Evolutionary conservation across 257 asterid species (phyloP), one percentile per base, ranked within the genome.

Genomic region (Lycium barbarum): DNA sequence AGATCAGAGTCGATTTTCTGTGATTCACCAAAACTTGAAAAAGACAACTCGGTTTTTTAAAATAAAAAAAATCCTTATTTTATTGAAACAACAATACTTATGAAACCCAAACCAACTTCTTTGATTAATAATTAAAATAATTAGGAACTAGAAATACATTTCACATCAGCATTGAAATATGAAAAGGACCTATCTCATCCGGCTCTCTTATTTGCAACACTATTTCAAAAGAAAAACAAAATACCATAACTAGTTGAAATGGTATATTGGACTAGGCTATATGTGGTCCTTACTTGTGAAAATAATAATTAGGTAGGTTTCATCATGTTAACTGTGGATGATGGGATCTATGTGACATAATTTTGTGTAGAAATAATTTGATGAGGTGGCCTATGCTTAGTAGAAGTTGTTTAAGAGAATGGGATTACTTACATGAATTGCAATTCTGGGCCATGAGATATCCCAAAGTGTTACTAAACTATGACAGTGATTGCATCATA

Each of bases 301-400:
- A 74, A 47, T 2, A n/a, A 20, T 2, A 13, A 5, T 36, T 14
- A 2, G 51, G 22, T 58, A 11, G 74, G 54, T 5, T 26, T n/a
- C 45, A 49, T 67, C 20, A 82, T 13, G 63, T 55, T 67, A 43
- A 54, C 59, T 65, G 33, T 67, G 47, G 80, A 51, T 85, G 85
- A 85, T 83, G 84, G 85, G 84, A 85, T 83, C 76, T 83, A 74
- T 62, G 83, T 80, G 67, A 79, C 83, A 58, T 80, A 59, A 12
- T 65, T 26, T 2, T 59, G 54, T 61, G 26, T 22, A 22, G 5
- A 51, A 76, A 76, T 76, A 51, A 51, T 76, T 76, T 22, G 45
- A 51, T 76, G 63, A 76, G 15, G 63, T 13, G 14, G 63, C 14
- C 38, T 74, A 17, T 70, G 22, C 78, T 7, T 70, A 70, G 20